Percentiles rank a stretch among this genome's conserved stretches.
Conservation (phyloP, 148 eudicot species). For the Camellia granthamiana region DNA sequence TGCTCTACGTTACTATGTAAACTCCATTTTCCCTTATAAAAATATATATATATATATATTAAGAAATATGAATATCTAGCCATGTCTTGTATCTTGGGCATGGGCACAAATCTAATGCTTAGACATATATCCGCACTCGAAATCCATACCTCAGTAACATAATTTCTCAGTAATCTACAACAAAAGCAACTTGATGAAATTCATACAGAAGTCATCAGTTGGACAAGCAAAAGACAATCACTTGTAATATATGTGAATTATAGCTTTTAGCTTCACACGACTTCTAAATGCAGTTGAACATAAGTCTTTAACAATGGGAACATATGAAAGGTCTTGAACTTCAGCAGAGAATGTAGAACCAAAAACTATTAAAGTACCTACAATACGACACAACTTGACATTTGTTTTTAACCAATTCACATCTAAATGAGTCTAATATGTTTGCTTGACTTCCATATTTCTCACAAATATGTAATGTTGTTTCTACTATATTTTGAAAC, state of each 20-base stretch:
- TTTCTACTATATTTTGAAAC: background rate
- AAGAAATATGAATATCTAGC: background rate
- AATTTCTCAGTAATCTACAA: too few relatives aligned
- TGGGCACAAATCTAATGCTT: background rate
- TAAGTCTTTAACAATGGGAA: background rate
- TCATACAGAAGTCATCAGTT: background rate
- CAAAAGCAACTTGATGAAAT: background rate
- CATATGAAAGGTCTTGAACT: background rate
- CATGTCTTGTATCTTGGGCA: background rate
- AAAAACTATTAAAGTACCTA: too few relatives aligned
- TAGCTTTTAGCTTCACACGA: background rate
- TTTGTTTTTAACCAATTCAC: background rate
- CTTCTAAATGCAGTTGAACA: background rate
- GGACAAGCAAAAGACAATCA: slow-evolving; percentile 1
- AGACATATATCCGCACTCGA: background rate
- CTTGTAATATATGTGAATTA: background rate
- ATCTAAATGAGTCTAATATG: background rate
- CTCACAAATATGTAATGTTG: background rate
- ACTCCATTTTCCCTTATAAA: background rate
- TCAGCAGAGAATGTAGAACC: background rate
- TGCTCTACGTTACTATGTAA: background rate
- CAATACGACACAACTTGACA: background rate
- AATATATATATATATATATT: background rate
- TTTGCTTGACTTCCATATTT: background rate
- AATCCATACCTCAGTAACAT: background rate